Evolutionary conservation across 2,329 filamentous ascomycete species (phyloP), one percentile per base, ranked within the genome.

Genomic region (Leptographium radiaticola): DNA sequence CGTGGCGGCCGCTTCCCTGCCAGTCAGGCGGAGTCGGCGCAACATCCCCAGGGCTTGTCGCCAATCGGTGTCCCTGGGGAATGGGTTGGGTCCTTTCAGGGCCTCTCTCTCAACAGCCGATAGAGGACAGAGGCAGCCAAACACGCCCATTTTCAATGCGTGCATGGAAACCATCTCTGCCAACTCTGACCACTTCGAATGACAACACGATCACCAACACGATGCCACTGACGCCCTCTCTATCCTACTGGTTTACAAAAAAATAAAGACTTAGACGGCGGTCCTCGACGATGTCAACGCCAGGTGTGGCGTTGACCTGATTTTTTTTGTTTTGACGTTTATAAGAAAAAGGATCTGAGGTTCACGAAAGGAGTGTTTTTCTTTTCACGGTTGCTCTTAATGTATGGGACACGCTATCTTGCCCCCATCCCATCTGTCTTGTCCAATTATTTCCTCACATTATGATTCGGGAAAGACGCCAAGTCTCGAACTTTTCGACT

Each of bases 71-170:
- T 67, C 34, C 74, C 75, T 62, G 71, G 74, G 49, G 82, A 86
- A 50, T 87, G 84, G 83, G 69, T 75, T 31, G 70, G 71, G 52
- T 68, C 75, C 7, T 87, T 88, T 65, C 84, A 89, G 65, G 79
- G 84, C 11, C 70, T 89, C 18, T 89, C 86, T 2, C 75, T 89
- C 58, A 86, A 86, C 63, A 48, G 51, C 36, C 55, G 58, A 31
- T 60, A 55, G 20, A 16, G 46, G 18, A 43, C 13, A 33, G 18
- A 18, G 10, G 48, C 31, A 20, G 33, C 34, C 12, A 45, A 45
- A 30, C 36, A 36, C 18, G 36, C 25, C 44, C 8, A 47, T 18
- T 13, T 47, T 30, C n/a, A 25, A 30, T 20, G 42, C 18, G 20
- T n/a, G 42, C 42, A 25, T 20, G 18, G 6, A 42, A 16, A 42